phyloP scores from a whole-genome alignment of 129 eudicot species.

The Helianthus tuberosus region DNA sequence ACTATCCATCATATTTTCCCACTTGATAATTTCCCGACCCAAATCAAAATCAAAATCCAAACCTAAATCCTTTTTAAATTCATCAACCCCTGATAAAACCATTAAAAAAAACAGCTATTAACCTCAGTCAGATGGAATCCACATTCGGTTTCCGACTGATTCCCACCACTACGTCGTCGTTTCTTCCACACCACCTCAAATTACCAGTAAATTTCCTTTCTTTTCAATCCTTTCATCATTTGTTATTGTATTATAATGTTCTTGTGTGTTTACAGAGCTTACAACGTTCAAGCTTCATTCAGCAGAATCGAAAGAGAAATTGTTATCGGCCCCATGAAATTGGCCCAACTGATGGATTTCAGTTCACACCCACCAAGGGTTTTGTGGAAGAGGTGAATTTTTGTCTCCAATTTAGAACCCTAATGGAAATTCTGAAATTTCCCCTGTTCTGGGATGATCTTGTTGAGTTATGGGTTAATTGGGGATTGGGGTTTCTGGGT shows the following conservation, averaged over 20 bases:
- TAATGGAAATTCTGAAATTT: neutral
- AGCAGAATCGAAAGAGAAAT: conserved; percentile 35
- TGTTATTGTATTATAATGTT: neutral
- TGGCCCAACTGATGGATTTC: conserved; percentile 49
- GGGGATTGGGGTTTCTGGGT: neutral
- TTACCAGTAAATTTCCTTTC: conserved; percentile 42
- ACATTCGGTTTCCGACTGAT: conserved; percentile 52
- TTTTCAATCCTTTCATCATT: neutral
- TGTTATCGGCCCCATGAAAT: conserved; percentile 57
- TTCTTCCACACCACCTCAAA: conserved; percentile 42
- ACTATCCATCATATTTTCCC: conserved; percentile 9
- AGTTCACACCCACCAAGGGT: conserved; percentile 52
- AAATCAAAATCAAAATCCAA: too few species aligned
- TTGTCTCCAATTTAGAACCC: neutral
- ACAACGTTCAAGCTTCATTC: conserved; percentile 38
- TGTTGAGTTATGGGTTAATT: neutral
- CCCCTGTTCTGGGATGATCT: neutral
- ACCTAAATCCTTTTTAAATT: too few species aligned
- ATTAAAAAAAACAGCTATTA: too few species aligned
- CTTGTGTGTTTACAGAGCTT: conserved; percentile 40
- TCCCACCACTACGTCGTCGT: conserved; percentile 45
- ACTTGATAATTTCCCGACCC: neutral
- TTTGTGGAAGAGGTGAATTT: conserved; percentile 74
- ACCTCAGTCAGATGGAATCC: conserved; percentile 56
- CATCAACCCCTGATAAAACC: too few species aligned